Base-by-base conservation (phyloP, 306 rosid species). In the Oxytropis ochrocephala region DNA sequence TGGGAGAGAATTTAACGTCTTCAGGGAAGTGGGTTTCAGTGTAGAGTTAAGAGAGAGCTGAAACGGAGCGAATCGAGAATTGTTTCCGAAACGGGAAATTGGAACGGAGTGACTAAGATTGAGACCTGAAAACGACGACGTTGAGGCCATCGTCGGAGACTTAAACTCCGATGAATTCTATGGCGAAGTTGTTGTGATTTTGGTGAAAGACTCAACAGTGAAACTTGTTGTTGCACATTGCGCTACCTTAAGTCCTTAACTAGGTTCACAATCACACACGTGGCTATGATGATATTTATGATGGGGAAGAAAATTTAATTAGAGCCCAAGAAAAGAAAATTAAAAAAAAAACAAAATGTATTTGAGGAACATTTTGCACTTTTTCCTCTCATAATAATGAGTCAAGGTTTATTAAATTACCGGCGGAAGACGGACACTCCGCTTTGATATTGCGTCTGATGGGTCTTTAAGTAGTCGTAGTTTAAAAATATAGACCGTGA, bases 101-200 rank as follows among this genome's bases (percentile, higher is more conserved):
- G 88, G 72, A 67, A 64, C 70, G 0, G 87, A 78, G 11, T 67
- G 88, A 47, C 77, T 70, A 62, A 85, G 73, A 33, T 62, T 32
- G 58, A 84, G 64, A 10, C 84, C 81, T 4, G 85, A 67, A 65
- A 84, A 76, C 29, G 82, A 77, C 69, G 90, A 69, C 38, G 84
- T 17, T 11, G 84, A 86, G 29, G 85, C 82, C 98, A 94, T 94
- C 44, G 7, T 10, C 69, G 43, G 68, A 12, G 39, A 43, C 49
- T 33, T 42, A 27, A 67, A 59, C 63, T 52, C 42, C 38, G 56
- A 69, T 5, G 12, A 51, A 32, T 6, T 63, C 35, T 9, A 47
- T 35, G 65, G 75, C 55, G 74, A 32, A 27, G 44, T 57, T 67
- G 12, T 38, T 32, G 5, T 24, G 29, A 24, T 14, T 29, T 19